Conservation (phyloP, 208 protist genomes). For the Leishmania lainsoni region DNA sequence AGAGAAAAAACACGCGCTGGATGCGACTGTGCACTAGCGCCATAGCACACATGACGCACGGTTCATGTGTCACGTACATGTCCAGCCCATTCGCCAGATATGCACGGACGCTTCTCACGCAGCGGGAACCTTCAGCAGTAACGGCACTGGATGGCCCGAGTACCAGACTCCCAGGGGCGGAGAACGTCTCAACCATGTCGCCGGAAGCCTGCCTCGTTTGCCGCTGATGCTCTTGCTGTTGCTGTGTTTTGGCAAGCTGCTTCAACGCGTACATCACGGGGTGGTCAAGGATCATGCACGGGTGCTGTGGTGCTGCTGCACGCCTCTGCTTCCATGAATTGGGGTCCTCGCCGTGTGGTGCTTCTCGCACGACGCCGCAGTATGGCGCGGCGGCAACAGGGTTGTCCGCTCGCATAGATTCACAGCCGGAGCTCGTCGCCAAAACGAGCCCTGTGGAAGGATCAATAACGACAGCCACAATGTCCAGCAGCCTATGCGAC, state of each 20-base stretch:
- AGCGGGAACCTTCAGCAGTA: background rate
- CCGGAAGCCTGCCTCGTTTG: background rate
- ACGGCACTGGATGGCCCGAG: background rate
- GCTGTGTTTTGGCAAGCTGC: constrained; percentile 42
- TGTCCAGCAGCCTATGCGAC: constrained; percentile 31
- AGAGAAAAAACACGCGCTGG: constrained; percentile 81
- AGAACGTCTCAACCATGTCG: background rate
- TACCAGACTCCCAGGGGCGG: background rate
- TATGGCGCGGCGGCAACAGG: constrained; percentile 46
- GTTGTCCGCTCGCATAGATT: constrained; percentile 38
- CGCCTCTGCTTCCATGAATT: background rate
- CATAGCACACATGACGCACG: constrained; percentile 95
- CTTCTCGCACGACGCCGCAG: background rate
- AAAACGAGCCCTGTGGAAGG: constrained; percentile 36
- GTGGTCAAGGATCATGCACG: constrained; percentile 61
- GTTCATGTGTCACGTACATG: constrained; percentile 90
- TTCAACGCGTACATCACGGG: constrained; percentile 80
- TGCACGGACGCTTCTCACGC: constrained; percentile 21
- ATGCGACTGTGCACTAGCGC: constrained; percentile 93
- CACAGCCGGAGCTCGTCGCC: constrained; percentile 48
- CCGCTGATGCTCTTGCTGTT: background rate
- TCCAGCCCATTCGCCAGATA: constrained; percentile 92
- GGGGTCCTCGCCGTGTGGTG: background rate
- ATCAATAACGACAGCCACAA: constrained; percentile 63
- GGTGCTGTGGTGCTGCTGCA: background rate